phyloP scores from a whole-genome alignment of 2,329 filamentous ascomycete species.

The Chrysoporthe cubensis region DNA sequence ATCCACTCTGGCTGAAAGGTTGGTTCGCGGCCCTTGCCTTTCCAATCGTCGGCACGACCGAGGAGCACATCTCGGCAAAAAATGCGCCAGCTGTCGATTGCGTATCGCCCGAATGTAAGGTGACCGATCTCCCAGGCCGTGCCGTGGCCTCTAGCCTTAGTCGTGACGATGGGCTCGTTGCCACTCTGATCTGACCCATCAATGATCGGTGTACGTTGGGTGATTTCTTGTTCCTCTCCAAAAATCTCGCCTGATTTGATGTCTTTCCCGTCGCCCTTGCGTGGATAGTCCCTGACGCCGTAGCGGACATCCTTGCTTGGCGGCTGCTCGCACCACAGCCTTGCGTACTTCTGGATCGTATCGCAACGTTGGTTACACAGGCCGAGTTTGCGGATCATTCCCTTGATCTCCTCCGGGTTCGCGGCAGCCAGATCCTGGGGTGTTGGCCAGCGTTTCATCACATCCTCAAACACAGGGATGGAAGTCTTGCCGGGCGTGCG shows the following conservation, averaged over 20 bases:
- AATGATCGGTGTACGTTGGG: background rate
- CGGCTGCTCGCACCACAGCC: slow-evolving; percentile 66
- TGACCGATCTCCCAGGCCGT: slow-evolving; percentile 83
- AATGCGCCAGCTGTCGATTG: slow-evolving; percentile 89
- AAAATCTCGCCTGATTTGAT: slow-evolving; percentile 37
- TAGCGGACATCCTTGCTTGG: slow-evolving; percentile 63
- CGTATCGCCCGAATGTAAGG: slow-evolving; percentile 80
- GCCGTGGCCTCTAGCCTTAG: slow-evolving; percentile 31
- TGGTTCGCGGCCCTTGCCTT: slow-evolving; percentile 55
- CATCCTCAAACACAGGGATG: slow-evolving; percentile 72
- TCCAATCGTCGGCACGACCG: slow-evolving; percentile 67
- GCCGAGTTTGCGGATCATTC: slow-evolving; percentile 71
- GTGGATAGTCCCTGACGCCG: slow-evolving; percentile 52
- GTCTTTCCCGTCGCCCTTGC: slow-evolving; percentile 36
- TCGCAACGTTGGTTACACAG: slow-evolving; percentile 69
- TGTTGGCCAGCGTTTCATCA: slow-evolving; percentile 72
- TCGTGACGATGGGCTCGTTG: slow-evolving; percentile 29
- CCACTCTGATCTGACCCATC: slow-evolving; percentile 14
- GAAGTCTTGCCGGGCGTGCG: slow-evolving; percentile 75
- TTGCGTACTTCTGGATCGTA: slow-evolving; percentile 72
- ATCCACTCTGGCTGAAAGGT: slow-evolving; percentile 89
- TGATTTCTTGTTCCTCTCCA: slow-evolving; percentile 31
- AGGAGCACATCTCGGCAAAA: slow-evolving; percentile 84
- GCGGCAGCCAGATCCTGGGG: slow-evolving; percentile 64
- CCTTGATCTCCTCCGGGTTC: slow-evolving; percentile 57